Evolutionary conservation across 495 filamentous ascomycete genomes (phyloP), one percentile per base, ranked within the genome.

Genomic region (Penicillium odoratum): DNA sequence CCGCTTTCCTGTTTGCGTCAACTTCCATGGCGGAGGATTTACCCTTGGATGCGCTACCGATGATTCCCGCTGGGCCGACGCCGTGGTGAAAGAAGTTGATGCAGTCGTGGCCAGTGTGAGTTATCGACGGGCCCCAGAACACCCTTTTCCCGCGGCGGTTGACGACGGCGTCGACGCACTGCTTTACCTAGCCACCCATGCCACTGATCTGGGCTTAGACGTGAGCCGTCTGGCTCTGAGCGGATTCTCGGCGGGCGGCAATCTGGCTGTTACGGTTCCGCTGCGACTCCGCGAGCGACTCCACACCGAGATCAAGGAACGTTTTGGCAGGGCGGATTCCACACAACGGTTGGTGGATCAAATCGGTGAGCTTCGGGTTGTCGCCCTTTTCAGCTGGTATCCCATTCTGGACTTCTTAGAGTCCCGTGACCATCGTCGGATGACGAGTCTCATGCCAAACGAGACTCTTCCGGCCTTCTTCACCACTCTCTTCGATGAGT

Each of bases 221-320:
- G 56, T 81, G 31, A 75, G 78, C 45, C 72, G 85, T 50, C 83
- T 97, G 15, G 89, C 85, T 3, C 74, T 93, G 9, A 90, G 83
- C 5, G 93, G 93, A 15, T 98, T 98, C 73, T 92, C 88, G 0
- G 90, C 91, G 2, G 93, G 93, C 3, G 93, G 85, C 11, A 98
- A 97, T 64, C 83, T 96, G 60, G 83, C 86, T 26, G 85, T 96
- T 59, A 93, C 92, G 0, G 86, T 93, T 0, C 87, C 90, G 0
- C 74, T 97, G 18, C 81, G 87, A 21, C 71, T 96, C 2, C 71
- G 80, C 15, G 63, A 64, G 18, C 65, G 64, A 33, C 58, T 68
- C 50, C 66, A 45, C 4, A 59, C 62, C 7, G 64, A 68, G 57
- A 55, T 66, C 29, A 66, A 66, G 15, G 67, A 72, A 43, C 53